Evolutionary conservation across 768 basidiomycete genomes (phyloP).

Genomic region (Kwoniella sp.): DNA sequence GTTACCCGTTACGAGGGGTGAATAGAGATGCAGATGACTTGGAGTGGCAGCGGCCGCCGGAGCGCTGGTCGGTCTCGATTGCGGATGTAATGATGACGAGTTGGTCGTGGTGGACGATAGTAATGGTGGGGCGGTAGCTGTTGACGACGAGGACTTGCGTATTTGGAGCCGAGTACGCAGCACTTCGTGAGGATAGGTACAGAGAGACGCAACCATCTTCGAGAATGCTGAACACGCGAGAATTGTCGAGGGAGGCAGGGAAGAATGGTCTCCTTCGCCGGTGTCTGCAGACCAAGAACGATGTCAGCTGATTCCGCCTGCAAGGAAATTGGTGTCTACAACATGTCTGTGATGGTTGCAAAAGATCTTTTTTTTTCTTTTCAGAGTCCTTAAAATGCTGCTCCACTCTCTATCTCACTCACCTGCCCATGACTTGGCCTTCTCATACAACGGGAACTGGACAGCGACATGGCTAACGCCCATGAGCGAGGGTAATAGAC

Average conservation of each 20-base stretch:
- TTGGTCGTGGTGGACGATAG: not conserved
- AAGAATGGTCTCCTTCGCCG: conserved; percentile 51
- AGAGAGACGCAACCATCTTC: conserved; percentile 93
- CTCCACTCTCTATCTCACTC: too few relatives aligned
- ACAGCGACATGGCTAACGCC: conserved; percentile 95
- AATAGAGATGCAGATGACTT: conserved; percentile 57
- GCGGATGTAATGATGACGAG: conserved; percentile 6
- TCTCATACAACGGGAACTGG: conserved; percentile 95
- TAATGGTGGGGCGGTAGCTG: not conserved
- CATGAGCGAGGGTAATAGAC: conserved; percentile 85
- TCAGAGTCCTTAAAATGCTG: too few relatives aligned
- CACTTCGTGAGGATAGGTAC: conserved; percentile 98
- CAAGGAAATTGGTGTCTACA: not conserved
- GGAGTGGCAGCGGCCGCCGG: not conserved
- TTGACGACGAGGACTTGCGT: conserved; percentile 36
- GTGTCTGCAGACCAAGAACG: conserved; percentile 28
- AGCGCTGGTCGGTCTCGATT: conserved; percentile 8
- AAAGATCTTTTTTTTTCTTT: too few relatives aligned
- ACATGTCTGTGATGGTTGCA: too few relatives aligned
- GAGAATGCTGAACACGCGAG: conserved; percentile 87
- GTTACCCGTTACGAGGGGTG: conserved; percentile 62
- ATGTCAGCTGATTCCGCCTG: too few relatives aligned
- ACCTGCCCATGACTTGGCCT: conserved; percentile 84
- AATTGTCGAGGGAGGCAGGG: conserved; percentile 66
- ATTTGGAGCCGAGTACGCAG: conserved; percentile 97